Base-by-base conservation (phyloP, 805 yeast species). In the Cyberlindnera nakhonratchasimensis region DNA sequence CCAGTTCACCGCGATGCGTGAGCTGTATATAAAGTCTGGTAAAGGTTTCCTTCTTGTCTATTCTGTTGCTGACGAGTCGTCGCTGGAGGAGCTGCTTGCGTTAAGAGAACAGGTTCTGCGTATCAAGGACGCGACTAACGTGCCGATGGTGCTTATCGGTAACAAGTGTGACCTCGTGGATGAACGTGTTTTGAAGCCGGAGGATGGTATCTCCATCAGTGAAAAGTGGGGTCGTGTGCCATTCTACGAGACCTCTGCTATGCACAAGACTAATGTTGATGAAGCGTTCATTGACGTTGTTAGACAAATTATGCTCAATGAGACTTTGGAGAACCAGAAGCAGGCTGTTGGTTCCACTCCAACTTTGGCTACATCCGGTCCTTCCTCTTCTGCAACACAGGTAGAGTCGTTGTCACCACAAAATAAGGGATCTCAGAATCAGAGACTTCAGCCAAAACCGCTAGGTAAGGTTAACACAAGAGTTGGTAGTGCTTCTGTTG, bases 1-100 rank as follows among this genome's bases (percentile, higher is more conserved):
- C 18, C 97, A 90, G 65, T 91, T 88, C 69, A 86, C 96, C 0
- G 96, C 96, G 9, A 88, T 91, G 96, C 70, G 97, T 51, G 96
- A 90, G 59, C 64, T 86, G 37, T 86, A 86, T 59, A 86, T 86
- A 58, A 86, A 87, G 53, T 81, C 88, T 36, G 96, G 97, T 10
- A 86, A 84, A 57, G 97, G 96, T 5, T 91, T 91, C 58, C 63
- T 93, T 38, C 71, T 91, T 39, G 96, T 88, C 2, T 91, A 91
- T 63, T 79, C 90, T 25, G 84, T 89, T 50, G 86, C 88, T 35
- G 86, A 86, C 48, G 75, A 80, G 51, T 75, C 78, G 51, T 82
- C 96, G 4, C 67, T 90, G 46, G 74, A 82, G 48, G 96, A 89
- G 63, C 69, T 91, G 48, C 65, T 82, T 55, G 85, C 85, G 14